These are phyloP conservation scores for Hysterangium stoloniferum DNA, from an alignment of 768 basidiomycete genomes.

Conservation along the genomic window DNA sequence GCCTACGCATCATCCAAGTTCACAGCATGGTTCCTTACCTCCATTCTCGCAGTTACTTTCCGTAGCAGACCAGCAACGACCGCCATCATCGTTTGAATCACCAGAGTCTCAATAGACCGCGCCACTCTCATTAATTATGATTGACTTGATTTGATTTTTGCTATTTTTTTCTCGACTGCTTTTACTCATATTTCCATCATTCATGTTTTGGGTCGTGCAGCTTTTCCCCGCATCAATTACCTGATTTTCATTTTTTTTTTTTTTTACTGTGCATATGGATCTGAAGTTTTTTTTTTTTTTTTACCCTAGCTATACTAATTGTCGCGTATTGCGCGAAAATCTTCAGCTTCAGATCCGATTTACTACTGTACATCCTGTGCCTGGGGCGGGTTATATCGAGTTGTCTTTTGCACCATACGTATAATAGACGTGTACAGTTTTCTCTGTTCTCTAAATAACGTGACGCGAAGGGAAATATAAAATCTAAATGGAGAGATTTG, in stretches of 20 bases:
- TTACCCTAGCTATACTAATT: not conserved
- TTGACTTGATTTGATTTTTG: slow-evolving; percentile 17
- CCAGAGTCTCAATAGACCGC: slow-evolving; percentile 12
- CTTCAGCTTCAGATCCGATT: too few species aligned
- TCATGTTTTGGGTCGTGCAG: slow-evolving; percentile 3
- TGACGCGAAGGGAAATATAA: too few species aligned
- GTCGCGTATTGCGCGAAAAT: not conserved
- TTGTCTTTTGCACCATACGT: not conserved
- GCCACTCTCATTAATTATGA: slow-evolving; percentile 17
- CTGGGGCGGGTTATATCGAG: not conserved
- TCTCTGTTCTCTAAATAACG: not conserved
- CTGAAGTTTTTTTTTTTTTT: slow-evolving; percentile 1
- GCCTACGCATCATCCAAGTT: slow-evolving; percentile 23
- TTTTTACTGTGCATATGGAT: slow-evolving; percentile 8
- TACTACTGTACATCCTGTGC: too few species aligned
- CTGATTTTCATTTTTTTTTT: slow-evolving; percentile 7
- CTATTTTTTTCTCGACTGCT: slow-evolving; percentile 24
- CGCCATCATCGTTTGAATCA: slow-evolving; percentile 10
- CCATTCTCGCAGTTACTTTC: slow-evolving; percentile 80
- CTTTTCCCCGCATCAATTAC: slow-evolving; percentile 4
- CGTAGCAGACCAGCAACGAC: slow-evolving; percentile 66
- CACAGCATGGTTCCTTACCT: slow-evolving; percentile 46
- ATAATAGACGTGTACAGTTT: slow-evolving; percentile 12
- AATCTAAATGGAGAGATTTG: too few species aligned
- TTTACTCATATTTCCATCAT: slow-evolving; percentile 18